Percentiles rank a stretch among this genome's conserved stretches.
phyloP scores from a whole-genome alignment of 2,329 filamentous ascomycete species.

The Botrytis cinerea region DNA sequence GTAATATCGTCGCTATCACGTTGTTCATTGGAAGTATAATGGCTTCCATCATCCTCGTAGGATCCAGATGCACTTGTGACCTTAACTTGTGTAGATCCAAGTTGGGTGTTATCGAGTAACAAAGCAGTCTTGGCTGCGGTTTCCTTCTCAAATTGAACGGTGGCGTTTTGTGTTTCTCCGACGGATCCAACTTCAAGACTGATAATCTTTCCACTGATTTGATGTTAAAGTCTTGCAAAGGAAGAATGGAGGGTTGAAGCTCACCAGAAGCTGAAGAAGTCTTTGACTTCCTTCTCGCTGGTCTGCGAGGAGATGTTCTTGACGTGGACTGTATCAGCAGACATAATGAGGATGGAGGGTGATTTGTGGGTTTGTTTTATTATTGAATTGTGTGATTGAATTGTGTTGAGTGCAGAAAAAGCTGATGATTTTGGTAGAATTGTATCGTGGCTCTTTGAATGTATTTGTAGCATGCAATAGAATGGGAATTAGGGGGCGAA shows the following conservation, averaged over 20 bases:
- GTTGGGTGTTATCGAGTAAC: slow-evolving; percentile 94
- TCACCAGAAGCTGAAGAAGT: slow-evolving; percentile 97
- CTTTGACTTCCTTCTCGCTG: slow-evolving; percentile 84
- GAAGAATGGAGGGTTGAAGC: slow-evolving; percentile 36
- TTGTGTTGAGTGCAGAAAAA: background rate
- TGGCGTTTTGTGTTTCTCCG: slow-evolving; percentile 75
- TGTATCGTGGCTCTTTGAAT: slow-evolving; percentile 11
- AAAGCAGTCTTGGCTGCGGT: slow-evolving; percentile 96
- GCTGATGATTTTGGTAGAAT: slow-evolving; percentile 1
- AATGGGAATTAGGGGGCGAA: slow-evolving; percentile 6
- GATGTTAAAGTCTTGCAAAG: slow-evolving; percentile 31
- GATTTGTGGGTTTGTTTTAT: background rate
- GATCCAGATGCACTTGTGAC: slow-evolving; percentile 67
- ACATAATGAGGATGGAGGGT: slow-evolving; percentile 31
- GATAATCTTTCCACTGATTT: slow-evolving; percentile 81
- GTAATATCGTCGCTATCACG: slow-evolving; percentile 69
- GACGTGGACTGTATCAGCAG: slow-evolving; percentile 70
- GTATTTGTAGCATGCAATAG: slow-evolving; percentile 17
- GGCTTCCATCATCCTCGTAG: slow-evolving; percentile 59
- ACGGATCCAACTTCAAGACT: slow-evolving; percentile 71
- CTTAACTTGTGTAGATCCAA: slow-evolving; percentile 81
- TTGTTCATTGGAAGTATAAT: slow-evolving; percentile 56
- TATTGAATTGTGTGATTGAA: background rate
- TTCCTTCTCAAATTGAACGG: slow-evolving; percentile 96
- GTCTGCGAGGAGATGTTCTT: slow-evolving; percentile 84